phyloP scores from a whole-genome alignment of 139 green algal genomes.

The Tetraselmis chui region DNA sequence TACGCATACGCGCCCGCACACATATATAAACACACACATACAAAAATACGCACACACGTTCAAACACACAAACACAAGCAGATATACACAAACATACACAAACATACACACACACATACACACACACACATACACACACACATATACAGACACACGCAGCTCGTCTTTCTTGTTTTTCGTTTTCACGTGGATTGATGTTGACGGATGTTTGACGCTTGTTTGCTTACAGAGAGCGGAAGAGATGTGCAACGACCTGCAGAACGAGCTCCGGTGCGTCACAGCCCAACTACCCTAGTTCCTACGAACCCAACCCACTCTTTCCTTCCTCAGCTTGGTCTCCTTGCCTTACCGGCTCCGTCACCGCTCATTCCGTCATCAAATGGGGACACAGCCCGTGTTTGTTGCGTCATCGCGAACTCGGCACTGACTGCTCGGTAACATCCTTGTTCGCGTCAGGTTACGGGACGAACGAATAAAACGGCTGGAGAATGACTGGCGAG shows the following conservation, averaged over 20 bases:
- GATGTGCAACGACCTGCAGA: neutral
- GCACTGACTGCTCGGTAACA: neutral
- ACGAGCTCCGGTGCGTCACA: neutral
- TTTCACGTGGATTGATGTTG: neutral
- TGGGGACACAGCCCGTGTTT: neutral
- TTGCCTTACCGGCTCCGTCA: neutral
- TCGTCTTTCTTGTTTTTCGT: neutral
- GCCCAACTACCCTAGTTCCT: too few relatives aligned
- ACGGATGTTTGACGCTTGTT: neutral
- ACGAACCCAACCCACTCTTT: neutral
- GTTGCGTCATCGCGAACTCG: neutral
- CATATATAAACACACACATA: too few relatives aligned
- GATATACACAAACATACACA: too few relatives aligned
- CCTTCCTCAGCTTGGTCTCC: neutral
- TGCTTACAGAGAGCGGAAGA: neutral
- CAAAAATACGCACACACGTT: too few relatives aligned
- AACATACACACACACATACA: too few relatives aligned
- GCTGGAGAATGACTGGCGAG: neutral
- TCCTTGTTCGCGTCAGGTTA: neutral
- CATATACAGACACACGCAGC: neutral
- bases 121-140: too few relatives aligned
- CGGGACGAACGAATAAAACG: neutral
- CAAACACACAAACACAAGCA: too few relatives aligned
- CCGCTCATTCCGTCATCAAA: neutral
- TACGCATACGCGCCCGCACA: too few relatives aligned